Conservation (phyloP, 1,284 basidiomycete species). For the Trichosporon faecale region DNA sequence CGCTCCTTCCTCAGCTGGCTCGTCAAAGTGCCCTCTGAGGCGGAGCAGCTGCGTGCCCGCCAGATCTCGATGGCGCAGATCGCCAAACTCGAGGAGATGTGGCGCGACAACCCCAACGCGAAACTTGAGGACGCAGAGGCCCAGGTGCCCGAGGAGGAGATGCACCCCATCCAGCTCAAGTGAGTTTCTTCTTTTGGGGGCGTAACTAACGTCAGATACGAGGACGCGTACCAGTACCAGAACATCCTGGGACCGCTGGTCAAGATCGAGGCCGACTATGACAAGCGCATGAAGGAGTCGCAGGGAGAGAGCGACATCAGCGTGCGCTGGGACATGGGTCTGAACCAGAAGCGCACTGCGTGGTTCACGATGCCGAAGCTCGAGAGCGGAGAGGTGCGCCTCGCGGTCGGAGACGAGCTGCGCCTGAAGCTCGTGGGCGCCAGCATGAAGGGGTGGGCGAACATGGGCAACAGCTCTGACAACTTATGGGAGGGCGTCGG, state of each 20-base stretch:
- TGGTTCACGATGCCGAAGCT: slow-evolving; percentile 96
- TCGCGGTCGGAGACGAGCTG: slow-evolving; percentile 96
- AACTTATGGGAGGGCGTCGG: slow-evolving; percentile 87
- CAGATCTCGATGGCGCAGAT: slow-evolving; percentile 97
- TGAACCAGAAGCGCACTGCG: slow-evolving; percentile 95
- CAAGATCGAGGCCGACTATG: slow-evolving; percentile 99
- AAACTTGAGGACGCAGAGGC: slow-evolving; percentile 96
- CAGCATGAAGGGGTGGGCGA: slow-evolving; percentile 57
- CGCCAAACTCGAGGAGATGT: slow-evolving; percentile 93
- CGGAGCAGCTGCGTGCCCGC: slow-evolving; percentile 88
- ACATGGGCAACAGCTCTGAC: slow-evolving; percentile 27
- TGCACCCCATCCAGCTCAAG: slow-evolving; percentile 80
- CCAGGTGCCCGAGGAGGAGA: slow-evolving; percentile 93
- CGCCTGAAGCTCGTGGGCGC: slow-evolving; percentile 85
- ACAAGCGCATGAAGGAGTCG: slow-evolving; percentile 94
- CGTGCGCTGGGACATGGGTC: slow-evolving; percentile 94
- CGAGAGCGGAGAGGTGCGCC: slow-evolving; percentile 93
- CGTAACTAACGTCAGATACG: slow-evolving; percentile 60
- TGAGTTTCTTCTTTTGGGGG: slow-evolving; percentile 33
- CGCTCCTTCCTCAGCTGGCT: slow-evolving; percentile 98
- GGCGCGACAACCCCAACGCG: slow-evolving; percentile 93
- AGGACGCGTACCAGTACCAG: slow-evolving; percentile 99
- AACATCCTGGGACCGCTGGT: slow-evolving; percentile 98
- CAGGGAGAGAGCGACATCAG: slow-evolving; percentile 96
- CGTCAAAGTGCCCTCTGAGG: slow-evolving; percentile 93